A percentile compares a stretch with the other conserved stretches of the same genome.
Evolutionary conservation across 306 rosid species (phyloP).

Genomic region (Inga laurina): DNA sequence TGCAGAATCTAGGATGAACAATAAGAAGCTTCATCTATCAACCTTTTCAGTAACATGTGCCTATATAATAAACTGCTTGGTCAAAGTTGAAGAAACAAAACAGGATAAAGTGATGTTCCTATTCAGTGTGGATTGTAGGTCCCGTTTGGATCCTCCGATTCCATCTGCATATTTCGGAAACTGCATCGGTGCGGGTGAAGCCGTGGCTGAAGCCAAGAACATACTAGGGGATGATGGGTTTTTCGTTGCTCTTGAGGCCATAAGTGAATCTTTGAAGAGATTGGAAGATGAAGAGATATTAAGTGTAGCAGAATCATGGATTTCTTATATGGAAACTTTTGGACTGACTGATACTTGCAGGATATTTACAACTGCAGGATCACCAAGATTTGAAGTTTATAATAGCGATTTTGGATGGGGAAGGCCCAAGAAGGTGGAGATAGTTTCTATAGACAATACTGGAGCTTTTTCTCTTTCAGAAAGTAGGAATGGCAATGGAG

Average conservation of each 20-base stretch:
- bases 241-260: conserved; percentile 9
- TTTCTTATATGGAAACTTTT: not conserved
- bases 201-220: not conserved
- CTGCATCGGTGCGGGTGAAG: not conserved
- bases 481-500: not conserved
- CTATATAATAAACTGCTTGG: not conserved
- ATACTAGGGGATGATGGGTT: not conserved
- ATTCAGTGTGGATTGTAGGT: not conserved
- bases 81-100: not conserved
- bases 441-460: not conserved
- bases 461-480: not conserved
- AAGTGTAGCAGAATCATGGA: conserved; percentile 7
- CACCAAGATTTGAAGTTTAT: conserved; percentile 49
- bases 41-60: not conserved
- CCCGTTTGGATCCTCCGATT: not conserved
- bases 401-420: not conserved
- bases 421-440: not conserved
- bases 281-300: conserved; percentile 26
- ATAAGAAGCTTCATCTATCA: not conserved
- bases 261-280: conserved; percentile 23
- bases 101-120: not conserved
- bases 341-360: not conserved
- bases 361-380: conserved; percentile 37
- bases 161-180: not conserved
- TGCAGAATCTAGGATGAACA: not conserved